Percentiles rank a stretch among this genome's conserved stretches.
phyloP scores from a whole-genome alignment of 192 early-diverging fungal genomes.

The Chytriomyces confervae region DNA sequence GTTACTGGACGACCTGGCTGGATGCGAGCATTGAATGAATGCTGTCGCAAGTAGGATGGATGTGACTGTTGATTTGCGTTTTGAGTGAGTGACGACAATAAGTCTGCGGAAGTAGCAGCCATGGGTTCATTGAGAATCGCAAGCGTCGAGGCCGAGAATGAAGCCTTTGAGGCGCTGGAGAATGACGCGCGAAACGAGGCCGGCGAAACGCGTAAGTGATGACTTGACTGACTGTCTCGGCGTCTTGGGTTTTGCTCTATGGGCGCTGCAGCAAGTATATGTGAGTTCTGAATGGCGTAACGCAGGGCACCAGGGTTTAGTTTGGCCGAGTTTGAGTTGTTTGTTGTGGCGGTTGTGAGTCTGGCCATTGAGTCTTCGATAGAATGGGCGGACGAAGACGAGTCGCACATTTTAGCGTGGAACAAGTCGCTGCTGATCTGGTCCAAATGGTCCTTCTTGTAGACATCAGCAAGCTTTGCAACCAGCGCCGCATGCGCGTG shows the following conservation, averaged over 20 bases:
- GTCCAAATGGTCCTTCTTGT: conserved; percentile 27
- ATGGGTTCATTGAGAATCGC: conserved; percentile 10
- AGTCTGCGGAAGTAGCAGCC: conserved; percentile 6
- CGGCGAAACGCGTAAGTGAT: no score
- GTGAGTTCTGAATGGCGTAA: no score
- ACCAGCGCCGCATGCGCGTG: neutral
- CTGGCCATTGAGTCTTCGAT: no score
- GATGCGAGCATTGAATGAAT: neutral
- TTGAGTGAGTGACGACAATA: neutral
- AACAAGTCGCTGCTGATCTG: neutral
- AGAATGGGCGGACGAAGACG: no score
- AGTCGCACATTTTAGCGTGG: neutral
- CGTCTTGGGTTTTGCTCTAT: no score
- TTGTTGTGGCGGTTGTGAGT: no score
- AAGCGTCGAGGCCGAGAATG: neutral
- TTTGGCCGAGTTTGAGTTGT: no score
- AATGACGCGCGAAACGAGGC: no score
- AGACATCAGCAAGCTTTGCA: neutral
- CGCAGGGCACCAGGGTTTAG: no score
- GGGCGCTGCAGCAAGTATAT: no score
- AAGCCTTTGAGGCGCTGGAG: neutral
- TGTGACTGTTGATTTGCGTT: neutral
- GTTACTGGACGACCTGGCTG: neutral
- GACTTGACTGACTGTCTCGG: no score
- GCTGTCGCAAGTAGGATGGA: neutral